Evolutionary conservation across 1,284 basidiomycete genomes (phyloP), one percentile per base, ranked within the genome.

Genomic region (Leccinum fallax): DNA sequence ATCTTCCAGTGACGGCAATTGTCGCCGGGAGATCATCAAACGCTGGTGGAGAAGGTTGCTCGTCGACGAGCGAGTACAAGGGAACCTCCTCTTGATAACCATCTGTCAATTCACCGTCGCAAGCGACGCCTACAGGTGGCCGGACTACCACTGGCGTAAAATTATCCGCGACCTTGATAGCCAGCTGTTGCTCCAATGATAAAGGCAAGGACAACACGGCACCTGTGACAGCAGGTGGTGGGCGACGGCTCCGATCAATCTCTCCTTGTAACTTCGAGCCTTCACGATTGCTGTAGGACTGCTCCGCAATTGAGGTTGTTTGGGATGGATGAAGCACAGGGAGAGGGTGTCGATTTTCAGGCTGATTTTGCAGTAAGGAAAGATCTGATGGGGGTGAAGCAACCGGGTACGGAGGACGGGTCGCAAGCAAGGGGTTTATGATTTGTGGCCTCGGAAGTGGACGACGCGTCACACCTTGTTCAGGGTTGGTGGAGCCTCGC

Each of bases 1-100:
- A 59, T 30, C 32, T 55, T 28, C 55, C 38, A 16, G 15, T 0
- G 9, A 15, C 11, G 19, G 11, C 13, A 52, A 43, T 49, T 16
- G 51, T 49, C 21, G 32, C 15, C 1, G 64, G 52, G 26, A 72
- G 49, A 36, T 72, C 71, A 30, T 69, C 63, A 28, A 73, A 71
- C 3, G 69, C 61, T 30, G 73, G 69, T 26, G 73, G 70, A 36
- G 71, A 70, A 13, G 57, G 51, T 43, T 68, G 57, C 5, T 75
- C 64, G 28, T 74, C 67, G 21, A 71, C 38, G 4, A 71, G 61
- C 9, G 66, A 69, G 62, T 71, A 72, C 49, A 53, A 54, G 9
- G 73, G 73, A 32, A 63, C 58, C 1, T 66, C 68, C 5, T 75
- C 71, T 13, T 61, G 61, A 43, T 56, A 55, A 36, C 28, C 16